These are phyloP conservation scores for Coprinellus micaceus DNA, from an alignment of 768 basidiomycete genomes.

Conservation along the genomic window DNA sequence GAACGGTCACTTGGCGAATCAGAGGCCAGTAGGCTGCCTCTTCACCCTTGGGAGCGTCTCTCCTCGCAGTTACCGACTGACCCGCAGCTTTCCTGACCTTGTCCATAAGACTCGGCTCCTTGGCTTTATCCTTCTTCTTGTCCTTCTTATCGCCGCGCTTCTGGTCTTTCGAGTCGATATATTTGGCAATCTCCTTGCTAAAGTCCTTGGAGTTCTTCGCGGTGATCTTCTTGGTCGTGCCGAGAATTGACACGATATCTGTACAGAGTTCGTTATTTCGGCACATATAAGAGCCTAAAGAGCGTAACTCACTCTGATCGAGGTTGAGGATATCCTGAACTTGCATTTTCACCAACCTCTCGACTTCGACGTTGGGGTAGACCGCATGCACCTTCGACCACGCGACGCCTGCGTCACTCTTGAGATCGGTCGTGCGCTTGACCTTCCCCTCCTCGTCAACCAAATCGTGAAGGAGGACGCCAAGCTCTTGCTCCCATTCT, in stretches of 20 bases:
- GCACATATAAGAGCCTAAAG: background rate
- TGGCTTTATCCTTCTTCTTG: constrained; percentile 34
- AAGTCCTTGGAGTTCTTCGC: constrained; percentile 51
- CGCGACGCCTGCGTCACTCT: constrained; percentile 57
- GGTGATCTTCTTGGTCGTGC: constrained; percentile 49
- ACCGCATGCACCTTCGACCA: constrained; percentile 64
- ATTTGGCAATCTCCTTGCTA: constrained; percentile 53
- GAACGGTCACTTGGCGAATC: constrained; percentile 59
- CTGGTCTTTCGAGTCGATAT: constrained; percentile 64
- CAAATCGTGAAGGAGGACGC: constrained; percentile 54
- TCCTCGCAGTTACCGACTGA: constrained; percentile 4
- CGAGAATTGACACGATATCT: constrained; percentile 47
- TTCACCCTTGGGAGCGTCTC: constrained; percentile 19
- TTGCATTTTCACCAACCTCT: constrained; percentile 45
- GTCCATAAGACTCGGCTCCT: constrained; percentile 35
- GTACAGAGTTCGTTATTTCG: constrained; percentile 1
- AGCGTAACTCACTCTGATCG: constrained; percentile 38
- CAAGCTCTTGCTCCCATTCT: constrained; percentile 58
- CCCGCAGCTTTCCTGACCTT: constrained; percentile 24
- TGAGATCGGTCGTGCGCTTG: constrained; percentile 50
- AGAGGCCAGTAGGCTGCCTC: constrained; percentile 57
- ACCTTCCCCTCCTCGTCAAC: constrained; percentile 55
- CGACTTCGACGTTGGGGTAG: constrained; percentile 49
- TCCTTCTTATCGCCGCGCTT: constrained; percentile 46
- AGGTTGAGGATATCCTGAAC: constrained; percentile 47